A percentile compares a stretch with the other conserved stretches of the same genome.
These are phyloP conservation scores for Metarhizium sp. DNA, from an alignment of 2,329 filamentous ascomycete genomes.

Conservation along the genomic window DNA sequence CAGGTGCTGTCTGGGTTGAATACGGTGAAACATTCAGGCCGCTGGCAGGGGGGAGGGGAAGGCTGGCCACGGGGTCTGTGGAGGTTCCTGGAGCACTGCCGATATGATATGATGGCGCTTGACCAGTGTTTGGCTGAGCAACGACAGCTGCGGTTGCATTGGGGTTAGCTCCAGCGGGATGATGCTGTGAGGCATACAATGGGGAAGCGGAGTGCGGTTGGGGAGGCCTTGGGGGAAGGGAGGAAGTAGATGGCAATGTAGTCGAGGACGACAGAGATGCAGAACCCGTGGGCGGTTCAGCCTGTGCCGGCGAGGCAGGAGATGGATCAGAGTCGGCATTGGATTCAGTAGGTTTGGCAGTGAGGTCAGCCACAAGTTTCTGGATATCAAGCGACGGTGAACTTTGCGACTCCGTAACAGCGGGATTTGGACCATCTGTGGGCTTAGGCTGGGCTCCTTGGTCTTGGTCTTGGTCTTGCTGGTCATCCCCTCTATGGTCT, in stretches of 20 bases:
- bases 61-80: slow-evolving; percentile 21
- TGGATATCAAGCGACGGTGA: slow-evolving; percentile 26
- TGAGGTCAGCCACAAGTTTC: slow-evolving; percentile 32
- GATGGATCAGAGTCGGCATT: slow-evolving; percentile 20
- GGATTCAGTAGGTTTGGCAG: slow-evolving; percentile 22
- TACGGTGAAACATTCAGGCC: slow-evolving; percentile 18
- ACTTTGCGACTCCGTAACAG: slow-evolving; percentile 19
- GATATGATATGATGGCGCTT: slow-evolving; percentile 23
- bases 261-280: slow-evolving; percentile 21
- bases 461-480: slow-evolving; percentile 9
- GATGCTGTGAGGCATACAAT: slow-evolving; percentile 27
- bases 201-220: slow-evolving; percentile 27
- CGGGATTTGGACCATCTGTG: slow-evolving; percentile 18
- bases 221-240: slow-evolving; percentile 39
- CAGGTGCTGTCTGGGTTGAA: slow-evolving; percentile 16
- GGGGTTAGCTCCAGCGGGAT: slow-evolving; percentile 21
- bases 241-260: slow-evolving; percentile 27
- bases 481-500: slow-evolving; percentile 13
- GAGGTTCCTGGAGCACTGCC: slow-evolving; percentile 22
- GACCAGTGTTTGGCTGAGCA: slow-evolving; percentile 21
- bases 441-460: slow-evolving; percentile 14
- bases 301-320: slow-evolving; percentile 14
- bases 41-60: slow-evolving; percentile 19
- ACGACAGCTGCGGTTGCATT: slow-evolving; percentile 18
- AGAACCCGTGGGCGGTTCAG: slow-evolving; percentile 17